These are phyloP conservation scores for Cercophora sp. DNA, from an alignment of 495 filamentous ascomycete genomes.

Conservation along the genomic window DNA sequence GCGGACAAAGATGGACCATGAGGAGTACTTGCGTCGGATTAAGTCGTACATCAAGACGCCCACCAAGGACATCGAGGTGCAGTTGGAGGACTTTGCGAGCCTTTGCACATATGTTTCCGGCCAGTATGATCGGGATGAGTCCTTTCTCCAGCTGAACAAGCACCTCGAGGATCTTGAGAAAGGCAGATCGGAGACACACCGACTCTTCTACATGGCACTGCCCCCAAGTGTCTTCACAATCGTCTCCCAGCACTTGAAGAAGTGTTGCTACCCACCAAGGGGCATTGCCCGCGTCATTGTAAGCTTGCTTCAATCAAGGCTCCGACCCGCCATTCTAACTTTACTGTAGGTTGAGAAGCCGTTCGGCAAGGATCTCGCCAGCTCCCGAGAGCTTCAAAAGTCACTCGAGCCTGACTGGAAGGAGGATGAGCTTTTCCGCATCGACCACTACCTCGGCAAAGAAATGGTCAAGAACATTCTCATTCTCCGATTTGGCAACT, in stretches of 20 bases:
- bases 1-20: conserved; percentile 97
- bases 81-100: conserved; percentile 81
- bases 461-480: conserved; percentile 99
- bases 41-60: conserved; percentile 98
- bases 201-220: conserved; percentile 98
- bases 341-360: conserved; percentile 87
- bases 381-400: conserved; percentile 91
- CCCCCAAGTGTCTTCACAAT: conserved; percentile 97
- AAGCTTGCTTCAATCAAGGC: conserved; percentile 25
- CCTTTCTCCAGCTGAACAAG: conserved; percentile 81
- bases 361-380: conserved; percentile 93
- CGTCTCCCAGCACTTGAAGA: conserved; percentile 94
- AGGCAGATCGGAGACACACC: conserved; percentile 75
- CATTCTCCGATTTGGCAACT: conserved; percentile 96
- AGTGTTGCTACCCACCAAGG: conserved; percentile 85
- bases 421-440: conserved; percentile 99
- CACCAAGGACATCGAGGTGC: conserved; percentile 94
- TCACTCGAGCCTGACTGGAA: conserved; percentile 97
- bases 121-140: conserved; percentile 96
- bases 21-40: conserved; percentile 88
- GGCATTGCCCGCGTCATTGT: conserved; percentile 95
- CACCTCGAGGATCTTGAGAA: conserved; percentile 88
- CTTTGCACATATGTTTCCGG: conserved; percentile 91
- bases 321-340: conserved; percentile 10
- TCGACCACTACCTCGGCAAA: conserved; percentile 99